Base-by-base conservation (phyloP, 495 filamentous ascomycete species). In the Talaromyces proteolyticus region DNA sequence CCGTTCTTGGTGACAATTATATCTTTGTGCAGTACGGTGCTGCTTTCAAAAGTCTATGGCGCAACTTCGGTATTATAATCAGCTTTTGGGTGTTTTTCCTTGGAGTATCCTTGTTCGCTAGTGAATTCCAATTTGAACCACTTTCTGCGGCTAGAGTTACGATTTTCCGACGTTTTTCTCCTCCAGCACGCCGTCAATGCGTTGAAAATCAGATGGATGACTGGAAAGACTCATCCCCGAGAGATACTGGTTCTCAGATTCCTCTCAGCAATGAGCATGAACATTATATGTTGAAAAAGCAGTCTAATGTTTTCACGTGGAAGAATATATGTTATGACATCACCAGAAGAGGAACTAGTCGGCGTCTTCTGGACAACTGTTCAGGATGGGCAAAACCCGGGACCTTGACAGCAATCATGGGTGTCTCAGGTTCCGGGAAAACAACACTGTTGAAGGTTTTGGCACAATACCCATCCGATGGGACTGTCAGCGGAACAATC, bases 251-350 rank as follows among this genome's bases (percentile, higher is more conserved):
- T 8, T 51, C 79, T n/a, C 57, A 74, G 47, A 46, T 44, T 39
- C 58, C 76, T 29, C 63, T 69, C 37, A n/a, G n/a, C n/a, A n/a
- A n/a, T n/a, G n/a, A n/a, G n/a, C n/a, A n/a, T n/a, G n/a, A n/a
- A n/a, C n/a, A n/a, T n/a, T n/a, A n/a, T n/a, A n/a, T n/a, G n/a
- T n/a, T n/a, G n/a, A n/a, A n/a, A n/a, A 52, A 56, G 44, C 69
- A 73, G 37, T 59, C 57, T 1, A 82, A 82, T 47, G 79, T 91
- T 26, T 81, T 92, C 52, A 87, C 84, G 4, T 92, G 85, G 86
- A 77, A 84, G 52, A 74, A 85, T 52, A 75, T 94, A 7, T 78
- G 71, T 51, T 92, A 91, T 53, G 78, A 78, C 19, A 83, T 89
- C 25, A 74, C 78, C n/a, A 76, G 77, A 56, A 74, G 82, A 47